Evolutionary conservation across 225 moss, liverwort and hornwort genomes (phyloP).

Genomic region (Physcomitrium patens): DNA sequence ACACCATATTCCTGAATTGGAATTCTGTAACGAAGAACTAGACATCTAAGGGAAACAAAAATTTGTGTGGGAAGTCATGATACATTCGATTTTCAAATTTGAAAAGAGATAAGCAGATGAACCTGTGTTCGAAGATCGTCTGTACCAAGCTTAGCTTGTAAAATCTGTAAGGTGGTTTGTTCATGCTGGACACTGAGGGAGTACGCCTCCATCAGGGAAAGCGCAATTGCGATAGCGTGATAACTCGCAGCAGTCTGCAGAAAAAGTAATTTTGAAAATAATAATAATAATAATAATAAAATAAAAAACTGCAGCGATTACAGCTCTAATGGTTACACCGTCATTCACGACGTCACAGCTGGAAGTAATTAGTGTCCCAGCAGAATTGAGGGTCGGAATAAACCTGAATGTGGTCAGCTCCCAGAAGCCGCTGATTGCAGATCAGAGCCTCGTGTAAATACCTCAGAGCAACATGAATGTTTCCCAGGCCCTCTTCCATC

Average conservation of each 20-base stretch:
- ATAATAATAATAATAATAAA: no score
- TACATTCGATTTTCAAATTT: no score
- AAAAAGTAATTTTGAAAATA: not conserved
- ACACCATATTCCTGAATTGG: no score
- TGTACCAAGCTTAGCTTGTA: slow-evolving; percentile 72
- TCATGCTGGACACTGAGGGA: slow-evolving; percentile 76
- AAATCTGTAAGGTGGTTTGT: slow-evolving; percentile 68
- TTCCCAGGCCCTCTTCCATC: slow-evolving; percentile 78
- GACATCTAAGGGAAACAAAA: no score
- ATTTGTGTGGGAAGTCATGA: no score
- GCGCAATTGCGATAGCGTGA: slow-evolving; percentile 71
- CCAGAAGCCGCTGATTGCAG: slow-evolving; percentile 73
- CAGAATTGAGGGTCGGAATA: not conserved
- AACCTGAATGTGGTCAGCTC: slow-evolving; percentile 78
- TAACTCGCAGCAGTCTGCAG: slow-evolving; percentile 75
- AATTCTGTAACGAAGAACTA: no score
- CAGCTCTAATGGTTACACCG: not conserved
- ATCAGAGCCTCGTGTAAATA: slow-evolving; percentile 71
- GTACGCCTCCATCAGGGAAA: slow-evolving; percentile 75
- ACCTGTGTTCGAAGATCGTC: slow-evolving; percentile 77
- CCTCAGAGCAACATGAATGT: slow-evolving; percentile 69
- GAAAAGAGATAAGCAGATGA: not conserved
- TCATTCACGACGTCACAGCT: not conserved
- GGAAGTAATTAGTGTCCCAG: not conserved
- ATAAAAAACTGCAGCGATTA: not conserved